A percentile compares a stretch with the other conserved stretches of the same genome.
Evolutionary conservation across 164 flowering plant species (phyloP).

Genomic region (Aristolochia contorta): DNA sequence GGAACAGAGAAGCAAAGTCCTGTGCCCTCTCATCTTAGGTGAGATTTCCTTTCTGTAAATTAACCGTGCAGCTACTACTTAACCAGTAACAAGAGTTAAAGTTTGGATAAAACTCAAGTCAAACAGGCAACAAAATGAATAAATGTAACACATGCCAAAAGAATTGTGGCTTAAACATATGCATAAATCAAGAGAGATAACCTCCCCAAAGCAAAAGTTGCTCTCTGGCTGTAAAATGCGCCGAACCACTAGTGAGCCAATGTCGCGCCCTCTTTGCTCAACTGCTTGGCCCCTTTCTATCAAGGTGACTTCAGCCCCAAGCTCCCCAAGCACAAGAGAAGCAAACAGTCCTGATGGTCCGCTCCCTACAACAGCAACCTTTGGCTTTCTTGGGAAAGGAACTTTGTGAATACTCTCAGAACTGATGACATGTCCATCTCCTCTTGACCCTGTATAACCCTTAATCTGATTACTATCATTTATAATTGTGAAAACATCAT

Average conservation of each 20-base stretch:
- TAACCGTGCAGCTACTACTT: no score
- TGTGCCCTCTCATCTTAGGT: no score
- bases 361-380: constrained; percentile 84
- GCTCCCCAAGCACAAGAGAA: constrained; percentile 89
- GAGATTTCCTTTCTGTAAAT: no score
- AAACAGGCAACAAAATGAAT: not conserved
- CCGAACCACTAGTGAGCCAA: constrained; percentile 90
- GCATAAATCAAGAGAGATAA: constrained; percentile 27
- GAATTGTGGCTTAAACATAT: constrained; percentile 7
- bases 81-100: not conserved
- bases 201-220: constrained; percentile 99
- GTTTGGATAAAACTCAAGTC: not conserved
- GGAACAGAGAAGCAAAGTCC: no score
- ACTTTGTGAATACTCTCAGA: constrained; percentile 6
- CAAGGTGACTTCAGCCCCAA: constrained; percentile 89
- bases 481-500: constrained; percentile 53
- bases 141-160: no score
- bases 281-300: constrained; percentile 95
- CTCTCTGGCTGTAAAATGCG: constrained; percentile 72
- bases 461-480: constrained; percentile 19
- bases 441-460: constrained; percentile 14
- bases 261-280: constrained; percentile 94
- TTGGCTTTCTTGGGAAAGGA: constrained; percentile 31
- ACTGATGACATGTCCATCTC: constrained; percentile 10
- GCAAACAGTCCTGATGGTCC: constrained; percentile 98